Conservation (phyloP, 805 yeast genomes). For the Kregervanrija delftensis region DNA sequence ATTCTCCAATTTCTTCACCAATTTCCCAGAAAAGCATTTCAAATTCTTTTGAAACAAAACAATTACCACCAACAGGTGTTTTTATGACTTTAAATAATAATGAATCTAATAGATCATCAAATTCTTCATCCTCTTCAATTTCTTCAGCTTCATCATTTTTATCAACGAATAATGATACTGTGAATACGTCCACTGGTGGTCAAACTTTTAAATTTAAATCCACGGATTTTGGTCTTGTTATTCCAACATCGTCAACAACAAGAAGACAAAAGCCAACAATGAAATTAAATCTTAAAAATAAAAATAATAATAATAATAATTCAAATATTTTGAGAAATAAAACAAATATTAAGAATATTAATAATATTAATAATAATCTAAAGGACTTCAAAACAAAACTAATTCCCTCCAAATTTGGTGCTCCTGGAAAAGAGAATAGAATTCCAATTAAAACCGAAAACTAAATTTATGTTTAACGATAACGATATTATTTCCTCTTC, state of each 20-base stretch:
- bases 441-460: too few species aligned
- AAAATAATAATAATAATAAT: conserved; percentile 5
- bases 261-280: conserved; percentile 27
- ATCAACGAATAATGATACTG: neutral
- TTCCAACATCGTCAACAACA: conserved; percentile 20
- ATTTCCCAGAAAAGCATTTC: too few species aligned
- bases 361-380: too few species aligned
- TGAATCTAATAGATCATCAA: conserved; percentile 2
- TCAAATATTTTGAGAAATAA: neutral
- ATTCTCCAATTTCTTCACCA: conserved; percentile 2
- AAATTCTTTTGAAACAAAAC: neutral
- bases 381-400: too few species aligned
- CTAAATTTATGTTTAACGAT: too few species aligned
- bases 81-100: conserved; percentile 19
- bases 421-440: too few species aligned
- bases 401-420: too few species aligned
- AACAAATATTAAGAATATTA: too few species aligned
- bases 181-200: conserved; percentile 6
- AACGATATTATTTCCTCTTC: too few species aligned
- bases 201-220: conserved; percentile 33
- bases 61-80: conserved; percentile 21
- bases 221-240: conserved; percentile 25
- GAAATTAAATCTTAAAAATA: conserved; percentile 15
- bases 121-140: neutral
- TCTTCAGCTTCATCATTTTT: conserved; percentile 6